Evolutionary conservation across 441 rosid species (phyloP), one percentile per base, ranked within the genome.

Genomic region (Pelargonium fulgidum): DNA sequence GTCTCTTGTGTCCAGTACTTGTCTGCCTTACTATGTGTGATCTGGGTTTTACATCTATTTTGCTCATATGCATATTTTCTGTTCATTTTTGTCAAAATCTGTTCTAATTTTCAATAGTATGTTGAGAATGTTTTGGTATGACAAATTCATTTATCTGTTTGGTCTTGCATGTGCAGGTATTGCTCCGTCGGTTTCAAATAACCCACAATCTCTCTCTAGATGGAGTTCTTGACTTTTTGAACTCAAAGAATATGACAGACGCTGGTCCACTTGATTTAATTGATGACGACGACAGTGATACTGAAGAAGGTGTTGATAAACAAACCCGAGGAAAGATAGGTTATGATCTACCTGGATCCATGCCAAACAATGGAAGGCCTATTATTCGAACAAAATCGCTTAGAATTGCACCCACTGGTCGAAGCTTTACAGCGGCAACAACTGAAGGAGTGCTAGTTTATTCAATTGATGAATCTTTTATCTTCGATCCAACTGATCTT

Each of bases 401-500:
- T 67, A 86, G 87, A 84, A 85, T 94, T 73, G 87, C 98, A 52
- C 99, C 98, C 48, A 92, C 98, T 11, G 98, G 98, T 8, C 84
- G 98, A 56, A 86, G 87, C 80, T 92, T 94, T 75, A 79, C 91
- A 42, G 98, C 96, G 20, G 96, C 99, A 65, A 92, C 97, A 14
- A 94, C 98, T 2, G 99, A 94, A 75, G 99, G 98, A 33, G 98
- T 94, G 68, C 87, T 89, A 59, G 83, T 94, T 72, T 92, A 74
- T 81, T 91, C 99, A 68, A 81, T 89, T 41, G 98, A 94, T 36
- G 99, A 92, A 0, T 84, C 96, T 52, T 94, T 92, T 67, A 87
- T 92, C 78, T 92, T 94, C 19, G 98, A 92, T 80, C 99, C 99
- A 20, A 86, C 97, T 4, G 98, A 94, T 82, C 99, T 94, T 64